Evolutionary conservation across 768 basidiomycete genomes (phyloP), one percentile per base, ranked within the genome.

Genomic region (Clitopilus hobsonii): DNA sequence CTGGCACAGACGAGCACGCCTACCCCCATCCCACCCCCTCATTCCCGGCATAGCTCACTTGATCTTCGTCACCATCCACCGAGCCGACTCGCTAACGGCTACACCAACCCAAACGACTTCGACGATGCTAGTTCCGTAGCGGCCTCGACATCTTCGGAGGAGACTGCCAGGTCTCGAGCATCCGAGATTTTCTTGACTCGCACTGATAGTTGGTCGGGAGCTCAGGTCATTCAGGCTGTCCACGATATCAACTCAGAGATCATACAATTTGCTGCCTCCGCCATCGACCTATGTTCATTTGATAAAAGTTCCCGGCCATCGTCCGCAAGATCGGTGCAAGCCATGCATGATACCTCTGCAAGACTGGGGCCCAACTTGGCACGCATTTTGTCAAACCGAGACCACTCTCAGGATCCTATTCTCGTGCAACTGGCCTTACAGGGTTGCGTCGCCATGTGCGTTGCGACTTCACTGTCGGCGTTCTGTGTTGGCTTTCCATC

Each of bases 191-290:
- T 85, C 67, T 77, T 90, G 71, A 88, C 87, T 14, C 85, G 88
- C 57, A 84, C 82, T 27, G 89, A 91, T 67, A 71, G 69, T 26
- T 88, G 84, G 86, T 88, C 88, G 1, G 89, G 89, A 11, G 83
- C 86, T 1, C 87, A 89, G 65, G 78, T 91, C 65, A 79, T 91
- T 49, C 88, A 91, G 64, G 84, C 86, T 2, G 83, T 91, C 13
- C 84, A 87, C 58, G 89, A 91, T 62, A 77, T 91, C 66, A 91
- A 91, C 64, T 83, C 86, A 0, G 88, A 90, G 68, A 86, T 90
- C 56, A 76, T 88, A n/a, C 89, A 89, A 58, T 88, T 88, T 56
- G 85, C 88, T 7, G 87, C 88, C 14, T 80, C 84, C 22, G 88
- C 86, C 6, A 84, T 86, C 14, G 89, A 91, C 67, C 73, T 83